Conservation (phyloP, 805 yeast species). For the Candida endomychidarum region DNA sequence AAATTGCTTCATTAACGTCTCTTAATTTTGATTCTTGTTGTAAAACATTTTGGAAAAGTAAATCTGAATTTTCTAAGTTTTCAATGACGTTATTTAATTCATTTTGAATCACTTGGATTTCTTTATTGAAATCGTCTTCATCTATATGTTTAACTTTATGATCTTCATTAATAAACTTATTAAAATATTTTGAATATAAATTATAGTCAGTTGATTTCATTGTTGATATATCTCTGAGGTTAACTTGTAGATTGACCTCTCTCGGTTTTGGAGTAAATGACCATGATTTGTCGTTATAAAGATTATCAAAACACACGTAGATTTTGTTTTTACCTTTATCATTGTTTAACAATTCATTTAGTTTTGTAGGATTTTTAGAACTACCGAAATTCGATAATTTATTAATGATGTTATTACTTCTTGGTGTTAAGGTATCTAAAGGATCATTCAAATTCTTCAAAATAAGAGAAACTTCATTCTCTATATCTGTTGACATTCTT, state of each 20-base stretch:
- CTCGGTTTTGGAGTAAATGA: slow-evolving; percentile 32
- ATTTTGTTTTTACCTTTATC: slow-evolving; percentile 28
- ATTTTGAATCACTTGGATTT: slow-evolving; percentile 27
- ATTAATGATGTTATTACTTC: slow-evolving; percentile 12
- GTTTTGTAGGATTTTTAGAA: slow-evolving; percentile 10
- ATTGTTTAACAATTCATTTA: slow-evolving; percentile 19
- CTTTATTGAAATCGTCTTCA: slow-evolving; percentile 33
- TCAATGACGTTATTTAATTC: slow-evolving; percentile 33
- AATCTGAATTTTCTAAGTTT: slow-evolving; percentile 29
- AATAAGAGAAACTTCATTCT: slow-evolving; percentile 31
- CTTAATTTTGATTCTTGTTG: slow-evolving; percentile 35
- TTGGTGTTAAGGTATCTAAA: slow-evolving; percentile 1
- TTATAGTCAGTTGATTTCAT: slow-evolving; percentile 37
- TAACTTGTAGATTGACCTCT: slow-evolving; percentile 35
- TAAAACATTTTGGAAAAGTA: slow-evolving; percentile 26
- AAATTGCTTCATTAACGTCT: slow-evolving; percentile 40
- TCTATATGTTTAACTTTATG: slow-evolving; percentile 15
- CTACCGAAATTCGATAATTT: slow-evolving; percentile 10
- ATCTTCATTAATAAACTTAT: slow-evolving; percentile 16
- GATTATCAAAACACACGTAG: slow-evolving; percentile 43
- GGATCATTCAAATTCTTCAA: slow-evolving; percentile 38
- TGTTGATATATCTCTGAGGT: slow-evolving; percentile 34
- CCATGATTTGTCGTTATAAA: slow-evolving; percentile 43
- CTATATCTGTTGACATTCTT: slow-evolving; percentile 31
- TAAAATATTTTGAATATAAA: slow-evolving; percentile 35